Base-by-base conservation (phyloP, 164 flowering plant genomes). In the Umbellularia californica region DNA sequence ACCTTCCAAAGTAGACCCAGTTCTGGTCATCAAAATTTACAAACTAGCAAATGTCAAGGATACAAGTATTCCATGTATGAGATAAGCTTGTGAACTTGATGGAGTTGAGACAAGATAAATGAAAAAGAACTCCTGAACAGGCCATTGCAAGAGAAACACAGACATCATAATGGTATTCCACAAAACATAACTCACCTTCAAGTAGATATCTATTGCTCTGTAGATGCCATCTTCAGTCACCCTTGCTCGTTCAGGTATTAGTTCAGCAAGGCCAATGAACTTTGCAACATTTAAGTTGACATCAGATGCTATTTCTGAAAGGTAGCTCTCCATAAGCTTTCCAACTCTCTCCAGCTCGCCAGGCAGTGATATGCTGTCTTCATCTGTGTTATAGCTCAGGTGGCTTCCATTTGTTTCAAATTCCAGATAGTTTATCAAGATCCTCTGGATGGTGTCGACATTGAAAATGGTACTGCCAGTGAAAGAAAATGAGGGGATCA, bases 231-330 rank as follows among this genome's bases (percentile, higher is more conserved):
- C 99, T 72, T 95, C 97, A 24, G 88, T 86, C 7, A 78, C 51
- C 81, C 90, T 85, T 25, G 95, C 80, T 76, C 90, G 91, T 72
- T 92, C 94, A 10, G 99, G 99, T 69, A 93, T 73, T 30, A 90
- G 73, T 74, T 94, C 97, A 51, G 95, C 93, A 50, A 92, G 80
- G 72, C 79, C 75, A 62, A 86, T 87, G 75, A 95, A 93, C 81
- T 81, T 90, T 0, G 91, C 72, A 20, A 90, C 88, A 0, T 87
- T 71, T 33, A 93, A 72, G 75, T 93, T 89, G 0, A 86, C 80
- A 50, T 95, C 99, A 14, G 98, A 81, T 58, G 98, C 94, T 28
- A 93, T 89, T 80, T 95, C 99, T 68, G 98, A 89, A 65, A 93
- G 90, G 80, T 92, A 95, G 77, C 70, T 87, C 80, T 93, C 98